A percentile compares a stretch with the other conserved stretches of the same genome.
Evolutionary conservation across 2,329 filamentous ascomycete species (phyloP).

Genomic region (Beauveria caledonica): DNA sequence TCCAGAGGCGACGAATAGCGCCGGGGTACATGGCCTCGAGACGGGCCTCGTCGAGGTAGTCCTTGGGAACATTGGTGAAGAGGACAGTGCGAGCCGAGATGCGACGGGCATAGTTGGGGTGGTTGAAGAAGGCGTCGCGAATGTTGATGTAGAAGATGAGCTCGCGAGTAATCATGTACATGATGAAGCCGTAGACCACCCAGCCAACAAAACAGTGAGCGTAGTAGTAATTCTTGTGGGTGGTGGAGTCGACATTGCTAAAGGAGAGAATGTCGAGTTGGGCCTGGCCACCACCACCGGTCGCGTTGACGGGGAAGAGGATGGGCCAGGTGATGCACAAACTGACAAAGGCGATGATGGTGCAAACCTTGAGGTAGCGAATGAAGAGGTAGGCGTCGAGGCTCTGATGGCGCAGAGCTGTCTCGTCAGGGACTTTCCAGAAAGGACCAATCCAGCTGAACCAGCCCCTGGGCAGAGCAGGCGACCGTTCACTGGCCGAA

Average conservation of each 20-base stretch:
- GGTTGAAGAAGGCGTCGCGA: constrained; percentile 84
- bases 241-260: constrained; percentile 37
- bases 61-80: constrained; percentile 73
- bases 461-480: constrained; percentile 45
- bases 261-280: constrained; percentile 50
- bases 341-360: constrained; percentile 33
- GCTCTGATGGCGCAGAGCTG: constrained; percentile 76
- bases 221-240: constrained; percentile 59
- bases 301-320: constrained; percentile 74
- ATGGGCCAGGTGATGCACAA: constrained; percentile 78
- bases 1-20: constrained; percentile 75
- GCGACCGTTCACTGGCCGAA: constrained; percentile 43
- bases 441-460: constrained; percentile 56
- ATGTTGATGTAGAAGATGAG: constrained; percentile 89
- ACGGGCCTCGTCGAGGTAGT: constrained; percentile 67
- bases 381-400: constrained; percentile 69
- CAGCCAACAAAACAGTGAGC: constrained; percentile 76
- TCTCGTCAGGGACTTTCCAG: constrained; percentile 61
- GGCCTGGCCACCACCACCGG: constrained; percentile 55
- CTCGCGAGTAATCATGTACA: constrained; percentile 84
- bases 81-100: constrained; percentile 87
- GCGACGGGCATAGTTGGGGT: constrained; percentile 73
- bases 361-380: constrained; percentile 12
- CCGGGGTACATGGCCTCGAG: constrained; percentile 71
- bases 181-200: constrained; percentile 78